Conservation (phyloP, 192 early-diverging fungal genomes). For the Coemansia sp. region DNA sequence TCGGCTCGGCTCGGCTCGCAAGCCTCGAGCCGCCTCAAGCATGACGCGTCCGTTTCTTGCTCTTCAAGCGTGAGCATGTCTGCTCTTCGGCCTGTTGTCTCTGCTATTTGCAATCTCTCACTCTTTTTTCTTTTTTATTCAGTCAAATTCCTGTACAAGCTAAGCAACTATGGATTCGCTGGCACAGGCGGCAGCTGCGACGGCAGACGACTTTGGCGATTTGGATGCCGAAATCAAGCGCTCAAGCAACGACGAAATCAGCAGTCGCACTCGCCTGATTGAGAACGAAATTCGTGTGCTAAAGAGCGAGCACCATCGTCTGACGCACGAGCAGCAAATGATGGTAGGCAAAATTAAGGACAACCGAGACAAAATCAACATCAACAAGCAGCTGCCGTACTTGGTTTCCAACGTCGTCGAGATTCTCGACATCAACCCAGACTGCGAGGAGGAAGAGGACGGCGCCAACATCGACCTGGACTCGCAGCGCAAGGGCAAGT, state of each 20-base stretch:
- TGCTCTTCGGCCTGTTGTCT: background rate
- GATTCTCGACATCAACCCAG: slow-evolving; percentile 91
- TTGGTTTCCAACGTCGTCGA: slow-evolving; percentile 97
- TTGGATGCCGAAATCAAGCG: slow-evolving; percentile 90
- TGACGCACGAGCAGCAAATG: slow-evolving; percentile 84
- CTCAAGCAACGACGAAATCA: slow-evolving; percentile 88
- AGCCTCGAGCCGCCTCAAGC: slow-evolving; percentile 2
- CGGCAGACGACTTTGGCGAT: slow-evolving; percentile 65
- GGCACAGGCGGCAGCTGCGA: slow-evolving; percentile 48
- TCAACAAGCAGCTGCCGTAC: slow-evolving; percentile 98
- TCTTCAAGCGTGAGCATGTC: too few species aligned
- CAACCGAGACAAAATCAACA: slow-evolving; percentile 97
- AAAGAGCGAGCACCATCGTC: slow-evolving; percentile 88
- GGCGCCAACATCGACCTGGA: slow-evolving; percentile 94
- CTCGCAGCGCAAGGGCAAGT: slow-evolving; percentile 92
- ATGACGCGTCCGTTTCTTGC: slow-evolving; percentile 11
- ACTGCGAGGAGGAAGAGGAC: slow-evolving; percentile 90
- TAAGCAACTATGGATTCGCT: slow-evolving; percentile 44
- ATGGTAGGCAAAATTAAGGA: slow-evolving; percentile 96
- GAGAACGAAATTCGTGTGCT: slow-evolving; percentile 98
- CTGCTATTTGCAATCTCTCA: background rate
- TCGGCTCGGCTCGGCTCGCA: background rate
- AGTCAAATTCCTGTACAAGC: background rate
- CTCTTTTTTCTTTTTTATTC: background rate
- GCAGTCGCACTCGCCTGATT: slow-evolving; percentile 87